Conservation (phyloP, 169 alveolate species). For the Plasmodium inui region DNA sequence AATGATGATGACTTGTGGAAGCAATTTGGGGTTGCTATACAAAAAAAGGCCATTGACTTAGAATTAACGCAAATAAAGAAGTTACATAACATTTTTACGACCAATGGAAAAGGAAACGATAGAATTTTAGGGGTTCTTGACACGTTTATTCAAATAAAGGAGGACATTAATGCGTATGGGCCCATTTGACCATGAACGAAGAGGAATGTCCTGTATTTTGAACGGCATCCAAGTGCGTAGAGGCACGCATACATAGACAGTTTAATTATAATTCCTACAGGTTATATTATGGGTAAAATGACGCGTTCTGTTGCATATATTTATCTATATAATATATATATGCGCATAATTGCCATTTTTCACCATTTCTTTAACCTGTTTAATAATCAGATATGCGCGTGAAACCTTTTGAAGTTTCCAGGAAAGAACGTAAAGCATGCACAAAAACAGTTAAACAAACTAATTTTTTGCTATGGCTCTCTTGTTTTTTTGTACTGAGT, state of each 20-base stretch:
- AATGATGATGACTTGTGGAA: constrained; percentile 87
- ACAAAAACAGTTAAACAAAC: neutral
- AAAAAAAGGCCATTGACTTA: constrained; percentile 85
- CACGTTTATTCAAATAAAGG: constrained; percentile 82
- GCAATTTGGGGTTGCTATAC: constrained; percentile 85
- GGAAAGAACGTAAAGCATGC: constrained; percentile 3
- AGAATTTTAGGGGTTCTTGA: constrained; percentile 85
- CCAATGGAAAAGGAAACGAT: constrained; percentile 84
- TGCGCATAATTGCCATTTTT: neutral
- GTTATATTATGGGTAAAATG: neutral
- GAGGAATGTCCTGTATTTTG: constrained; percentile 10
- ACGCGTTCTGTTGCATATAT: neutral
- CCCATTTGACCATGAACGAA: constrained; percentile 73
- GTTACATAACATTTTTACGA: constrained; percentile 70
- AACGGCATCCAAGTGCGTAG: neutral
- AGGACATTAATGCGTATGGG: constrained; percentile 83
- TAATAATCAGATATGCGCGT: neutral
- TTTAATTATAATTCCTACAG: neutral
- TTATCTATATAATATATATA: neutral
- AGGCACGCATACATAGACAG: neutral
- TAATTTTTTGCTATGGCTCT: neutral
- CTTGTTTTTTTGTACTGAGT: constrained; percentile 10
- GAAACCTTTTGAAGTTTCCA: constrained; percentile 7
- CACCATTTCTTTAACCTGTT: constrained; percentile 6
- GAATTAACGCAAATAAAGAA: constrained; percentile 78